These are phyloP conservation scores for Eucommia ulmoides DNA, from an alignment of 257 asterid genomes.

Conservation along the genomic window DNA sequence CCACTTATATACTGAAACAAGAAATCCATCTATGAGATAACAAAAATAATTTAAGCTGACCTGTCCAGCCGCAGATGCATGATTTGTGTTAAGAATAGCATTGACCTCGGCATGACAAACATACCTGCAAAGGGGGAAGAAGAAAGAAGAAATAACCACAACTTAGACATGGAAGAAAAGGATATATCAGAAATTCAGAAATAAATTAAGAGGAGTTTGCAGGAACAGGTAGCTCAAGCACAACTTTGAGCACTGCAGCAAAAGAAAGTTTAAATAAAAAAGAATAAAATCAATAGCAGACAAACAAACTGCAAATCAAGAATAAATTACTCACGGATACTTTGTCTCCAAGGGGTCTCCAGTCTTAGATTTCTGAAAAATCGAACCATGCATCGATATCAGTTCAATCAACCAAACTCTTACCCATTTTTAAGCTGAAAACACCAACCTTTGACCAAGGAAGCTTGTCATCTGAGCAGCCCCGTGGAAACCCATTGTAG, in stretches of 20 bases:
- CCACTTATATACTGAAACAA: too few relatives aligned
- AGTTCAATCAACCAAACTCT: not conserved
- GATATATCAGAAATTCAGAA: too few relatives aligned
- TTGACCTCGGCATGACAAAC: conserved; percentile 97
- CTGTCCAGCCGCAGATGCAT: conserved; percentile 95
- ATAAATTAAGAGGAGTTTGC: too few relatives aligned
- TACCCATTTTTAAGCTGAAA: conserved; percentile 3
- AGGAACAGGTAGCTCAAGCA: not conserved
- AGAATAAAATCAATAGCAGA: not conserved
- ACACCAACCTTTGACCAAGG: conserved; percentile 85
- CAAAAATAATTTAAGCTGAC: conserved; percentile 26
- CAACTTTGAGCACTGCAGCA: not conserved
- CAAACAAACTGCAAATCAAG: not conserved
- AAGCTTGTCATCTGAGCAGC: conserved; percentile 87
- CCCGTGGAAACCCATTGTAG: conserved; percentile 95
- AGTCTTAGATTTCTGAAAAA: conserved; percentile 67
- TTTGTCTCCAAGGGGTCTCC: conserved; percentile 84
- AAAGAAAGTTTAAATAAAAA: not conserved
- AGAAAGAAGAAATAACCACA: not conserved
- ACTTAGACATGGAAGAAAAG: not conserved
- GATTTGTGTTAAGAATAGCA: conserved; percentile 86
- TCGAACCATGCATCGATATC: conserved; percentile 13
- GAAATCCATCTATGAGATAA: too few relatives aligned
- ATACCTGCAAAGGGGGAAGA: conserved; percentile 34
- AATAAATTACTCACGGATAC: conserved; percentile 63